These are phyloP conservation scores for Trichoderma guizhouense DNA, from an alignment of 2,329 filamentous ascomycete genomes.

Conservation along the genomic window DNA sequence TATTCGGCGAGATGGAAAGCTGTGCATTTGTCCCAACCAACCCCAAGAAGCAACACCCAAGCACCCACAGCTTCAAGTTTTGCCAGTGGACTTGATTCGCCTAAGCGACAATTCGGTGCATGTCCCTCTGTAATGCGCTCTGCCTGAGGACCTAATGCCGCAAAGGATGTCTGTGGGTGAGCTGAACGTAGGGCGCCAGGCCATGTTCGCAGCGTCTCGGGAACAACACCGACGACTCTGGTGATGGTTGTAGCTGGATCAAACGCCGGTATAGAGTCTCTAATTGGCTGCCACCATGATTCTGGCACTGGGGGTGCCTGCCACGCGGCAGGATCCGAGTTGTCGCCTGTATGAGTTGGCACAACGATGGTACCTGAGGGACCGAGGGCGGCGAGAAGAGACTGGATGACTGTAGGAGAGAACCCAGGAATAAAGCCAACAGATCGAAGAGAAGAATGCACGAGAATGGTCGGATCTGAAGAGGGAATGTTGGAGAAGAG, in stretches of 20 bases:
- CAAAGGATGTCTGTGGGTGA: conserved; percentile 23
- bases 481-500: not conserved
- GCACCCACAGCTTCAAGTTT: not conserved
- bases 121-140: not conserved
- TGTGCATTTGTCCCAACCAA: not conserved
- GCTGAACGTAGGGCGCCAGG: conserved; percentile 20
- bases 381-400: not conserved
- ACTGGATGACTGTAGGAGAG: not conserved
- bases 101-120: not conserved
- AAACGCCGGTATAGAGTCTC: conserved; percentile 19
- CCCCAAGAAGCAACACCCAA: not conserved
- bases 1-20: not conserved
- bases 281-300: conserved; percentile 21
- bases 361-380: conserved; percentile 20
- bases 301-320: conserved; percentile 19
- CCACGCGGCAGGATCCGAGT: conserved; percentile 22
- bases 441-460: not conserved
- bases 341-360: conserved; percentile 21
- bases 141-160: conserved; percentile 18
- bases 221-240: conserved; percentile 18
- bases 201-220: conserved; percentile 21
- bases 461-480: not conserved
- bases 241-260: conserved; percentile 12
- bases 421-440: not conserved
- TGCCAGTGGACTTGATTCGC: not conserved